Evolutionary conservation across 1,284 basidiomycete genomes (phyloP).

Genomic region (Porodaedalea pini): DNA sequence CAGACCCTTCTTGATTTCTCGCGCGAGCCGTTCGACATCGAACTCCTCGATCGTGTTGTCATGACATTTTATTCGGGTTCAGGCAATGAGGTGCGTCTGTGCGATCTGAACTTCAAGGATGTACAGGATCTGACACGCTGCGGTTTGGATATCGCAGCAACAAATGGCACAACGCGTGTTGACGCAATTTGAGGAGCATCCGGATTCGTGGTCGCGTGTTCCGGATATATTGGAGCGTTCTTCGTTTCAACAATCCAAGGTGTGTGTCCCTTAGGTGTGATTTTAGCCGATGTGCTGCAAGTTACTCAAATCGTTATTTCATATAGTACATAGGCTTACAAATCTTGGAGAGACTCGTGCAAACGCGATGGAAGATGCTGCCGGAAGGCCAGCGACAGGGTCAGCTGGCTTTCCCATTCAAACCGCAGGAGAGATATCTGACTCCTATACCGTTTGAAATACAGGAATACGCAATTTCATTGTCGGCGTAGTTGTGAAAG

Average conservation of each 20-base stretch:
- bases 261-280: constrained; percentile 33
- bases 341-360: constrained; percentile 92
- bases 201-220: constrained; percentile 98
- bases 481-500: constrained; percentile 89
- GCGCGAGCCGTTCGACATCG: constrained; percentile 74
- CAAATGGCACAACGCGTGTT: constrained; percentile 86
- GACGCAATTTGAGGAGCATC: constrained; percentile 95
- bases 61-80: constrained; percentile 77
- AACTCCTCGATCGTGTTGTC: constrained; percentile 82
- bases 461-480: constrained; percentile 96
- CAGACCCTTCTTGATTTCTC: constrained; percentile 86
- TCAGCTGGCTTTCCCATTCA: constrained; percentile 30
- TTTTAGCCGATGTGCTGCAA: constrained; percentile 2
- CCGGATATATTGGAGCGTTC: constrained; percentile 91
- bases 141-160: constrained; percentile 53
- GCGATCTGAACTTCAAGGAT: constrained; percentile 15
- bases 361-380: constrained; percentile 93
- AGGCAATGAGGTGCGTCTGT: constrained; percentile 65
- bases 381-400: constrained; percentile 93
- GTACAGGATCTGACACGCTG: not conserved
- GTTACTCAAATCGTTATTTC: not conserved
- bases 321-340: constrained; percentile 88
- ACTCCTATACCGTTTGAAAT: not conserved
- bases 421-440: not conserved
- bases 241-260: constrained; percentile 88